Evolutionary conservation across 805 yeast species (phyloP).

Genomic region (Yarrowia sp.): DNA sequence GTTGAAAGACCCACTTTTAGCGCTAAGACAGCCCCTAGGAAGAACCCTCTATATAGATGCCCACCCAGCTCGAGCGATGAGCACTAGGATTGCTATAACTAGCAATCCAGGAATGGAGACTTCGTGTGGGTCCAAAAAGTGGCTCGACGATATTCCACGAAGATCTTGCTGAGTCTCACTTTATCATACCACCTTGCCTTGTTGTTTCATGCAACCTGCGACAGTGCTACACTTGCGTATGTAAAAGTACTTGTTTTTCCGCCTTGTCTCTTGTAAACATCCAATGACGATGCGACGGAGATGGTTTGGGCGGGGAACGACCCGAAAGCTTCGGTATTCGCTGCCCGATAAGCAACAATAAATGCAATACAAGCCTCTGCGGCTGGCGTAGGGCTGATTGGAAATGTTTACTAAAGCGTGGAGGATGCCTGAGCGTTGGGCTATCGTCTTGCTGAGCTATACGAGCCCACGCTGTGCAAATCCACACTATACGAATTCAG

Average conservation of each 20-base stretch:
- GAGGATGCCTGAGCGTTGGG: no score
- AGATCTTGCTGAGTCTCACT: neutral
- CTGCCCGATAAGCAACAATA: neutral
- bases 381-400: no score
- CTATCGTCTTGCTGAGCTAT: no score
- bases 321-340: neutral
- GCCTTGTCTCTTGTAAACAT: neutral
- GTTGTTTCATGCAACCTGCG: neutral
- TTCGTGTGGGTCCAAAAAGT: neutral
- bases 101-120: neutral
- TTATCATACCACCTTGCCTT: neutral
- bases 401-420: no score
- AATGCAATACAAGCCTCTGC: neutral
- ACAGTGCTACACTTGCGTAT: neutral
- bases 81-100: neutral
- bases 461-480: no score
- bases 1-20: neutral
- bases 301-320: constrained; percentile 6
- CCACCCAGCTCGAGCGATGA: neutral
- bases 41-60: neutral
- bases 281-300: constrained; percentile 15
- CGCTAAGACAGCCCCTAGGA: neutral
- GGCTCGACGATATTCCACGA: neutral
- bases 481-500: no score
- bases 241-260: neutral